Base-by-base conservation (phyloP, 345 rosid genomes). In the Durio zibethinus region DNA sequence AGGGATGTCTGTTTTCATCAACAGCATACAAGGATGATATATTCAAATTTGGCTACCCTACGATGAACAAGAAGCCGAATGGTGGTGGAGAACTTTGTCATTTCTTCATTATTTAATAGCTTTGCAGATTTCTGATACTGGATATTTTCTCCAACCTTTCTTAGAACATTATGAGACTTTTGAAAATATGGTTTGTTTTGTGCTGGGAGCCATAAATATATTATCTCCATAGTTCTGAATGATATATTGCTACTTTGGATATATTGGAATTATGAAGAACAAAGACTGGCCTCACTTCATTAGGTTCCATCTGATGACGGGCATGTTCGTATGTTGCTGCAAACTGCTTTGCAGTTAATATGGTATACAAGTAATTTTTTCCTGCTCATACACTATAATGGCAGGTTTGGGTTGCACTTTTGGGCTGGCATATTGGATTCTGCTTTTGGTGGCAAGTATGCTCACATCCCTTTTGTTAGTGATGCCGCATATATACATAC, bases 291-390 rank as follows among this genome's bases (percentile, higher is more conserved):
- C 98, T 79, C 98, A 90, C 80, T 93, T 85, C 89, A 80, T 94
- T 2, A 84, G 97, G 86, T 89, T 90, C 87, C 95, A 94, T 78
- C 68, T 94, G 83, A 91, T 93, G 94, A 89, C 93, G 97, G 98
- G 94, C 40, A 83, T 94, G 89, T n/a, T n/a, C n/a, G n/a, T n/a
- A n/a, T n/a, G n/a, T 81, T 94, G 62, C 43, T 94, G 48, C 98
- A 95, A 77, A 91, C 90, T 14, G 80, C 85, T 20, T 47, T 93
- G 80, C 97, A 92, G 87, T 40, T 91, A 35, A 60, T 90, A 15
- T 93, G 93, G 96, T 83, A 81, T 42, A 77, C 90, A 0, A 85
- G 93, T 83, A 95, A 91, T 82, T 88, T 95, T 69, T 76, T 89
- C 76, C 98, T 97, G 8, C 79, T 93, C 71, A 86, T 94, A 65